Percentiles rank a stretch among this genome's conserved stretches.
phyloP scores from a whole-genome alignment of 768 basidiomycete genomes.

The Phanerochaete sordida region DNA sequence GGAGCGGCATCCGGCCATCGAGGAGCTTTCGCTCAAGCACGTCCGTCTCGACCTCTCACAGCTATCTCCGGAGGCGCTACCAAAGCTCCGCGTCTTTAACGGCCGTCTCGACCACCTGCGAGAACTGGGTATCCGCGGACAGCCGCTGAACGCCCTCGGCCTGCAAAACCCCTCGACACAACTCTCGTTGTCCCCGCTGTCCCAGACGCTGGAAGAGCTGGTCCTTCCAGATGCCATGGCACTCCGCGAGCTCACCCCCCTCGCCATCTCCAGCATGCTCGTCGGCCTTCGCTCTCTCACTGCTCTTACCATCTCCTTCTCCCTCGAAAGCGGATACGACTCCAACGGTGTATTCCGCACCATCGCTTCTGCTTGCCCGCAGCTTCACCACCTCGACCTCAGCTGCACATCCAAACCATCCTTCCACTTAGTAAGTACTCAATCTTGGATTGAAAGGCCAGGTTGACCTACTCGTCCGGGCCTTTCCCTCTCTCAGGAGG shows the following conservation, averaged over 20 bases:
- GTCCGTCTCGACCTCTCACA: constrained; percentile 39
- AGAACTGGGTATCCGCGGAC: constrained; percentile 39
- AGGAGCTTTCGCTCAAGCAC: constrained; percentile 23
- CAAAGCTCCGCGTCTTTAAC: constrained; percentile 52
- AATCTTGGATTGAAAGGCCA: not conserved
- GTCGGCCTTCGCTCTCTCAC: constrained; percentile 51
- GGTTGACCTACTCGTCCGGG: not conserved
- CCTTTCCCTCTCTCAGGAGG: constrained; percentile 37
- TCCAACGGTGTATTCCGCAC: constrained; percentile 67
- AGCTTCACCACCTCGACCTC: constrained; percentile 58
- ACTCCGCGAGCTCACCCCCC: constrained; percentile 64
- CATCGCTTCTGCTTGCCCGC: constrained; percentile 63
- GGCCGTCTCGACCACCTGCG: constrained; percentile 69
- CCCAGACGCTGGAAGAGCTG: constrained; percentile 45
- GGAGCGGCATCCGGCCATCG: constrained; percentile 55
- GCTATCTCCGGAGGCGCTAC: constrained; percentile 44
- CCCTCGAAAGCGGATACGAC: constrained; percentile 67
- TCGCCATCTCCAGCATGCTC: constrained; percentile 58
- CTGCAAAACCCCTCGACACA: constrained; percentile 7
- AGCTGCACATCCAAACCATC: constrained; percentile 68
- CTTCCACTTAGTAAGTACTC: constrained; percentile 57
- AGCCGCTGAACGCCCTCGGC: constrained; percentile 10
- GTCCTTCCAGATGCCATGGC: constrained; percentile 63
- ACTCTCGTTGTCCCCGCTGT: constrained; percentile 29
- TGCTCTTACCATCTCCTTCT: constrained; percentile 61